A percentile compares a stretch with the other conserved stretches of the same genome.
Evolutionary conservation across 371 early-diverging fungal species (phyloP).

Genomic region (Capniomyces stellatus): DNA sequence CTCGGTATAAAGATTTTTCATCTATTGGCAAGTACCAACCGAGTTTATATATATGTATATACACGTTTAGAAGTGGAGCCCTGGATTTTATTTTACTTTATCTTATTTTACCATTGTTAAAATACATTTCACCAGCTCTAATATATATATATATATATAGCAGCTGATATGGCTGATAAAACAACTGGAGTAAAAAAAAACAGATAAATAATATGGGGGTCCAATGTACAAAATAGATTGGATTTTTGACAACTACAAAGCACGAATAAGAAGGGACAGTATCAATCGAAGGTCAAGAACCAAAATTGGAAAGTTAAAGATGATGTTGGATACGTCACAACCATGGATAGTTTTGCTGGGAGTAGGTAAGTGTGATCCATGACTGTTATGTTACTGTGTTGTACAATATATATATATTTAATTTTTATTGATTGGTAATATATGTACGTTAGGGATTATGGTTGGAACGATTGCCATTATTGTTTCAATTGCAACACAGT

Average conservation of each 20-base stretch:
- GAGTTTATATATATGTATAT: no score
- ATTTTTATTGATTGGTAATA: no score
- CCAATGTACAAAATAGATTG: constrained; percentile 58
- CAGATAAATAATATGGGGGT: no score
- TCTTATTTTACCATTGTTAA: no score
- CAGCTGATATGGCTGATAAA: no score
- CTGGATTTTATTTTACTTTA: no score
- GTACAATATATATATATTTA: not conserved
- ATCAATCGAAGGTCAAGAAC: constrained; percentile 34
- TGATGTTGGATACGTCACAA: constrained; percentile 53
- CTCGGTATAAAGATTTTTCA: constrained; percentile 26
- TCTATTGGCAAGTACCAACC: constrained; percentile 31
- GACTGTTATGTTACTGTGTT: not conserved
- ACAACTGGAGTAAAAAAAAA: no score
- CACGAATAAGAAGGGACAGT: constrained; percentile 44
- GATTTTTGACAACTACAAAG: constrained; percentile 81
- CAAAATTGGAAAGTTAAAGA: constrained; percentile 34
- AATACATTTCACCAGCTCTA: no score
- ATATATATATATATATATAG: no score
- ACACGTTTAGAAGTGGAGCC: no score
- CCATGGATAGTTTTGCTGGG: constrained; percentile 67
- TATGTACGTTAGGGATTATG: constrained; percentile 32
- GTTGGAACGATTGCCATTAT: constrained; percentile 59
- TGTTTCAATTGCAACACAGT: constrained; percentile 61
- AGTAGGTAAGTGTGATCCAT: constrained; percentile 23